Conservation (phyloP, 371 early-diverging fungal genomes). For the Batkoa obscura region DNA sequence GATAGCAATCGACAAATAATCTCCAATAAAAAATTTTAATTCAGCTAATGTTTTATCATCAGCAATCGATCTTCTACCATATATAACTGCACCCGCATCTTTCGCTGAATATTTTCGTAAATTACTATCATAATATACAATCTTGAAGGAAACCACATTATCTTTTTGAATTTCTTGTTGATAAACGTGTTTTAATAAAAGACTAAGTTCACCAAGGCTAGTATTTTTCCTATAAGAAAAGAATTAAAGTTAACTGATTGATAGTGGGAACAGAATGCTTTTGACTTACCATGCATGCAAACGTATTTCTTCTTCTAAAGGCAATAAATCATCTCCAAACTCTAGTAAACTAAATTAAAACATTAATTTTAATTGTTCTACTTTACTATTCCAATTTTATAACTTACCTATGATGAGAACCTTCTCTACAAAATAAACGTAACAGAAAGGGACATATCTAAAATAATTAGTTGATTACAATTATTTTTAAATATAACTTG, state of each 20-base stretch:
- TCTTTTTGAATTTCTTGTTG: background rate
- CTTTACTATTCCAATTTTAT: background rate
- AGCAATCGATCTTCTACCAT: background rate
- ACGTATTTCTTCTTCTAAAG: background rate
- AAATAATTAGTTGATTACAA: background rate
- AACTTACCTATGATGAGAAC: conserved; percentile 4
- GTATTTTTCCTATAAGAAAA: background rate
- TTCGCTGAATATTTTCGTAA: background rate
- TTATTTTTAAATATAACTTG: no score
- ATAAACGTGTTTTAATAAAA: background rate
- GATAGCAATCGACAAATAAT: background rate
- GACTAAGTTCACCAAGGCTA: background rate
- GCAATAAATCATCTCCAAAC: background rate
- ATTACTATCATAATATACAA: background rate
- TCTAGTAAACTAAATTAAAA: background rate
- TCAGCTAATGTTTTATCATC: background rate
- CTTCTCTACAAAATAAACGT: background rate
- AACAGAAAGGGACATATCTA: conserved; percentile 2
- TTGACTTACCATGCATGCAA: background rate
- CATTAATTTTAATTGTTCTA: background rate
- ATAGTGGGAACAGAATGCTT: background rate
- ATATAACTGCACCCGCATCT: background rate
- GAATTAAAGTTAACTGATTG: background rate
- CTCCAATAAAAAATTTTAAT: background rate
- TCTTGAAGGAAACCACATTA: background rate